Evolutionary conservation across 2,329 filamentous ascomycete species (phyloP).

Genomic region (Falciphora oryzae): DNA sequence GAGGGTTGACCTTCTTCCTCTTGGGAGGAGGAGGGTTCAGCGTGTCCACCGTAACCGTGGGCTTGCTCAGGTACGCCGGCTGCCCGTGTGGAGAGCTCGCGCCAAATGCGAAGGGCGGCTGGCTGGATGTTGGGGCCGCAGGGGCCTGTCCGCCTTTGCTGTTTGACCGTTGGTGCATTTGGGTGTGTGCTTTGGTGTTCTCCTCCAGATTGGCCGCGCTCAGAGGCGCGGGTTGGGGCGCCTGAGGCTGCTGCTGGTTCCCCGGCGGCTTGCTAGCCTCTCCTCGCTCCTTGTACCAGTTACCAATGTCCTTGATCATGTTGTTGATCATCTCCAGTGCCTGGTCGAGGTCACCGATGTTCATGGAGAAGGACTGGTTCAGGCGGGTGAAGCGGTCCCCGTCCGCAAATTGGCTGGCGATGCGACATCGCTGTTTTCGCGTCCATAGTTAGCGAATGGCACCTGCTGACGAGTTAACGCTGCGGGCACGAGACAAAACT

Average conservation of each 20-base stretch:
- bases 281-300: constrained; percentile 6
- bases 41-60: constrained; percentile 45
- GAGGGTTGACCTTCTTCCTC: constrained; percentile 43
- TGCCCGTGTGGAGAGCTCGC: constrained; percentile 54
- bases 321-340: constrained; percentile 41
- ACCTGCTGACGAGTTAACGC: background rate
- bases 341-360: constrained; percentile 44
- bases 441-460: constrained; percentile 25
- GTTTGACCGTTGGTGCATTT: constrained; percentile 37
- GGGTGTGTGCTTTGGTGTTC: constrained; percentile 42
- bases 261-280: constrained; percentile 8
- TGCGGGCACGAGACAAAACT: constrained; percentile 21
- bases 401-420: constrained; percentile 48
- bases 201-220: constrained; percentile 47
- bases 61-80: constrained; percentile 48
- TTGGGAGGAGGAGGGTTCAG: constrained; percentile 51
- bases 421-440: constrained; percentile 40
- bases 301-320: constrained; percentile 41
- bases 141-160: constrained; percentile 45
- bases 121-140: constrained; percentile 50
- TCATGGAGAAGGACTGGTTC: constrained; percentile 47
- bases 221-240: constrained; percentile 24
- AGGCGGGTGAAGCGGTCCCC: constrained; percentile 38
- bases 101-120: constrained; percentile 52
- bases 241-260: constrained; percentile 25